Evolutionary conservation across 2,329 filamentous ascomycete species (phyloP), one percentile per base, ranked within the genome.

Genomic region (Monilinia laxa): DNA sequence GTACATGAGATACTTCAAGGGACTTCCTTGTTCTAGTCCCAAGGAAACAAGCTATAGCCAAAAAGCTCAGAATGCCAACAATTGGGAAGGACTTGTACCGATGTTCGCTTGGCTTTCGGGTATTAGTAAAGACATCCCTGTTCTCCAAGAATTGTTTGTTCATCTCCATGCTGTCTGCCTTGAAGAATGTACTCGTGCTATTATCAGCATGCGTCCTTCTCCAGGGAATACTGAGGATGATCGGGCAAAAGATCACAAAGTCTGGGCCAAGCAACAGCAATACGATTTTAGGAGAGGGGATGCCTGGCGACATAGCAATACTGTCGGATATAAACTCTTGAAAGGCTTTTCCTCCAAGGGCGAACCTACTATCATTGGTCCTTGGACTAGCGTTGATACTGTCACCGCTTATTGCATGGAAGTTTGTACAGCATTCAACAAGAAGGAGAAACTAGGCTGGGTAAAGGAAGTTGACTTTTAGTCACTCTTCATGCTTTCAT

Each of bases 51-150:
- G 75, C 49, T 51, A 62, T n/a, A 51, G 18, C 23, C 55, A 42
- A 49, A 40, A 58, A 38, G 18, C 11, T 23, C 23, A 20, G 23
- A 62, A 62, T 12, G 35, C 55, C 25, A 28, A 20, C 12, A 53
- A 59, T 11, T 84, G 83, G 83, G 75, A 78, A 35, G 80, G 78
- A 23, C 28, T 66, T 12, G 10, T 66, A 12, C 49, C 57, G 6
- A 53, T 66, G 31, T 35, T 28, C 49, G 11, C 40, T 54, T 63
- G 38, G 49, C 40, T 63, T 23, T n/a, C 11, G 16, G n/a, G 23
- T 28, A 47, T 52, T 23, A 35, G 38, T n/a, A 62, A 63, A 51
- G 64, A 63, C 31, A 42, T 66, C 49, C 64, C 64, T 1, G 51
- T 55, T 23, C 58, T 62, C 18, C 51, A 53, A 38, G 64, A 42